Evolutionary conservation across 208 protist genomes (phyloP).

Genomic region (Acanthamoeba healyi): DNA sequence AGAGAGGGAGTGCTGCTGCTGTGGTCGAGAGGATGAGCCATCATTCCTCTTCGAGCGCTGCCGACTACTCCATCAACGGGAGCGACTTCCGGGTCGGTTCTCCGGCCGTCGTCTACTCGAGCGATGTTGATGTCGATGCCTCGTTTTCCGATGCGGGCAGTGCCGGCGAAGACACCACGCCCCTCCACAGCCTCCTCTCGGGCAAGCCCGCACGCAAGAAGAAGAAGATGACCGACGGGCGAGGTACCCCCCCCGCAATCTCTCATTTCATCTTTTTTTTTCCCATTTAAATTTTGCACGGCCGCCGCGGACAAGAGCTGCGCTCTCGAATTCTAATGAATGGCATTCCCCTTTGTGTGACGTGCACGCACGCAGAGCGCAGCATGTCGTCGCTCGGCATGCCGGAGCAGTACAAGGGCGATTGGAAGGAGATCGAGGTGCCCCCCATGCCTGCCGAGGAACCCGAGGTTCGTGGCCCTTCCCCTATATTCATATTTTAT

Average conservation of each 20-base stretch:
- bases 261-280: neutral
- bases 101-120: constrained; percentile 1
- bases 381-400: constrained; percentile 21
- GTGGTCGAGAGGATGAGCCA: constrained; percentile 18
- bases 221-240: neutral
- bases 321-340: neutral
- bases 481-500: neutral
- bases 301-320: neutral
- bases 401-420: constrained; percentile 56
- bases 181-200: constrained; percentile 34
- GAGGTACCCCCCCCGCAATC: neutral
- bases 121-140: constrained; percentile 24
- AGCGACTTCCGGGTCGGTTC: constrained; percentile 37
- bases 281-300: neutral
- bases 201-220: constrained; percentile 16
- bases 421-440: constrained; percentile 50
- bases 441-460: neutral
- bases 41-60: neutral
- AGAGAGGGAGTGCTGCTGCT: too few species aligned
- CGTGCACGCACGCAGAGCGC: neutral
- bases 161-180: neutral
- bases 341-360: neutral
- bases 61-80: constrained; percentile 49
- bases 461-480: neutral
- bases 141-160: constrained; percentile 31